Base-by-base conservation (phyloP, 176 grass and related monocot species). In the Eleusine coracana region DNA sequence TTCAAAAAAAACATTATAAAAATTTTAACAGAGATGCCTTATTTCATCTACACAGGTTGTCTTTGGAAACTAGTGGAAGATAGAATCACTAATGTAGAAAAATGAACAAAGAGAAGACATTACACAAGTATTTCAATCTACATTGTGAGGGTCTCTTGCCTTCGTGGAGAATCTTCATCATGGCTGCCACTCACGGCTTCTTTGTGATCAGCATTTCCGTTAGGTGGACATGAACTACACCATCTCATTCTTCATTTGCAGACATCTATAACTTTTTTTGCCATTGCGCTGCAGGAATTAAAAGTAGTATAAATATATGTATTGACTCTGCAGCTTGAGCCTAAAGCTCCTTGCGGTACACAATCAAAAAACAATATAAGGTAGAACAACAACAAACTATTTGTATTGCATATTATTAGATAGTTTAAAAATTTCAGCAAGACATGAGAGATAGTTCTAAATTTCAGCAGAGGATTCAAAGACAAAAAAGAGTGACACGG, bases 131-230 rank as follows among this genome's bases (percentile, higher is more conserved):
- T 85, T 75, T 71, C 54, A 81, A 52, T 86, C 75, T 71, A 83
- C 62, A 71, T 66, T 29, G 61, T 50, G 50, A 87, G 79, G 16
- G 68, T 25, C 78, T 88, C 86, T 70, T 89, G 72, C 75, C 73
- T 84, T 84, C 73, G 73, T 49, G 78, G 64, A 91, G 88, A 90
- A 92, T 82, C 77, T 90, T 87, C 86, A 79, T 90, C 88, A 88
- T 81, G 80, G 50, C 39, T 80, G 49, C 61, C 82, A 86, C 80
- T 87, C 72, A 64, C 66, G 81, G 70, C 81, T 80, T 87, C 78
- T 44, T 72, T 54, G 36, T 60, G 51, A 67, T 67, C 67, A 87
- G 64, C 28, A 76, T 90, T 76, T 44, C 86, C 73, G 11, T 89
- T 88, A 21, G 86, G 49, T 83, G 88, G 68, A 70, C 80, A 85